Percentiles rank a stretch among this genome's conserved stretches.
phyloP scores from a whole-genome alignment of 83 land plant genomes.

The Diphasiastrum complanatum region DNA sequence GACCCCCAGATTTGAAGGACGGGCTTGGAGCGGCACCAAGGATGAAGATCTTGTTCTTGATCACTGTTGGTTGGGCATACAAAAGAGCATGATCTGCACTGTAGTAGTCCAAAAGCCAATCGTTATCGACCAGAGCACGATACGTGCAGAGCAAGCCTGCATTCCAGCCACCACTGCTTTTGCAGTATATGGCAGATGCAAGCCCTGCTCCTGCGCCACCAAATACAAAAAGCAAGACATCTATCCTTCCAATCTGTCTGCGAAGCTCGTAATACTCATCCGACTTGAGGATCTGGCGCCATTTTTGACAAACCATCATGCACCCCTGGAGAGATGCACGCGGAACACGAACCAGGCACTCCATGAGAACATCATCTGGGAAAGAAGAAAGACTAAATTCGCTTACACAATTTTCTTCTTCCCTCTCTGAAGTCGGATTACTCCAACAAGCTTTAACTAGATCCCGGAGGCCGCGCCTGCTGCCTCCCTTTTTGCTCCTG shows the following conservation, averaged over 20 bases:
- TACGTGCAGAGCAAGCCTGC: slow-evolving; percentile 7
- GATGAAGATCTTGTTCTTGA: background rate
- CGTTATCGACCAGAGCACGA: background rate
- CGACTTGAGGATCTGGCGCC: slow-evolving; percentile 4
- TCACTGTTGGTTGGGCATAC: slow-evolving; percentile 7
- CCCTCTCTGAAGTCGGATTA: background rate
- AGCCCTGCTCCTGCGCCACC: slow-evolving; percentile 8
- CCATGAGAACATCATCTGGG: slow-evolving; percentile 11
- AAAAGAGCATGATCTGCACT: slow-evolving; percentile 2
- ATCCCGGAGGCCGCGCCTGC: slow-evolving; percentile 9
- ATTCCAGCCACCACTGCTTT: slow-evolving; percentile 1
- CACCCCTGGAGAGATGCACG: background rate
- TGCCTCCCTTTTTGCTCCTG: slow-evolving; percentile 11
- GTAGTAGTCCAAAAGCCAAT: background rate
- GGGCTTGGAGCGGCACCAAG: no score
- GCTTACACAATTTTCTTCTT: background rate
- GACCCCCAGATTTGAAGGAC: no score
- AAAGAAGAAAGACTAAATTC: background rate
- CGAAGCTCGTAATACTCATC: slow-evolving; percentile 5
- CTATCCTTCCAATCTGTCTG: background rate
- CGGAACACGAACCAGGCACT: slow-evolving; percentile 8
- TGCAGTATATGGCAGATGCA: background rate
- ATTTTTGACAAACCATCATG: slow-evolving; percentile 4
- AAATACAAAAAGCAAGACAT: background rate
- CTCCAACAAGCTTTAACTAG: slow-evolving; percentile 13